phyloP scores from a whole-genome alignment of 495 filamentous ascomycete species.

The Neurospora sp. region DNA sequence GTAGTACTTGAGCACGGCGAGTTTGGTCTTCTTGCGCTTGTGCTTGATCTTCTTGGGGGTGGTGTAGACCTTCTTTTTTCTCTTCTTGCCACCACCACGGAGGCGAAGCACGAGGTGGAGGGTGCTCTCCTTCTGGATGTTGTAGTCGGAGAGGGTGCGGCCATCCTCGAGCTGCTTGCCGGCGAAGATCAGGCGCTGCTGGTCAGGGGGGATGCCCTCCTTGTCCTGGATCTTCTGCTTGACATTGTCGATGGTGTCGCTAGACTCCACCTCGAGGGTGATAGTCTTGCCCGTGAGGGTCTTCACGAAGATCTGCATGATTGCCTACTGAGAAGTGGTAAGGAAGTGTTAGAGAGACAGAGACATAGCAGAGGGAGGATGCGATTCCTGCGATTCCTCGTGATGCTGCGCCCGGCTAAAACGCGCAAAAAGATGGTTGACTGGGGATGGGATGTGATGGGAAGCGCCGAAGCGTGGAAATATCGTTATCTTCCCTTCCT shows the following conservation, averaged over 20 bases:
- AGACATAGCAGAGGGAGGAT: not conserved
- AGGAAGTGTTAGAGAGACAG: constrained; percentile 22
- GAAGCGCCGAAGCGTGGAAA: not conserved
- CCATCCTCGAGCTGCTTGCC: constrained; percentile 99
- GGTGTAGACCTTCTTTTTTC: constrained; percentile 99
- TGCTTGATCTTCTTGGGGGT: constrained; percentile 99
- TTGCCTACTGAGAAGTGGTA: constrained; percentile 38
- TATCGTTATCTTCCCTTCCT: not conserved
- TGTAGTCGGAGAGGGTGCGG: constrained; percentile 99
- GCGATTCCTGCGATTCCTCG: not conserved
- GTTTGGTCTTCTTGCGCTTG: constrained; percentile 99
- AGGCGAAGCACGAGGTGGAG: constrained; percentile 97
- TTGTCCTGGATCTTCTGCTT: constrained; percentile 94
- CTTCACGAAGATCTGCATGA: constrained; percentile 99
- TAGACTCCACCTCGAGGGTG: constrained; percentile 99
- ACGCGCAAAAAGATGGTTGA: not conserved
- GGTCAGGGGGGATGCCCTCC: constrained; percentile 99
- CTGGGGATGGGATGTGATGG: not conserved
- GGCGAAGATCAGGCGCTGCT: constrained; percentile 99
- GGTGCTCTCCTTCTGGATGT: constrained; percentile 99
- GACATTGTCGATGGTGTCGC: constrained; percentile 99
- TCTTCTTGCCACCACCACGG: constrained; percentile 96
- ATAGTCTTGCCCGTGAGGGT: constrained; percentile 99
- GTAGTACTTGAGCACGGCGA: constrained; percentile 99
- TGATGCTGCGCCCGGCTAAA: not conserved